Evolutionary conservation across 1,284 basidiomycete species (phyloP).

Genomic region (Tremellales sp.): DNA sequence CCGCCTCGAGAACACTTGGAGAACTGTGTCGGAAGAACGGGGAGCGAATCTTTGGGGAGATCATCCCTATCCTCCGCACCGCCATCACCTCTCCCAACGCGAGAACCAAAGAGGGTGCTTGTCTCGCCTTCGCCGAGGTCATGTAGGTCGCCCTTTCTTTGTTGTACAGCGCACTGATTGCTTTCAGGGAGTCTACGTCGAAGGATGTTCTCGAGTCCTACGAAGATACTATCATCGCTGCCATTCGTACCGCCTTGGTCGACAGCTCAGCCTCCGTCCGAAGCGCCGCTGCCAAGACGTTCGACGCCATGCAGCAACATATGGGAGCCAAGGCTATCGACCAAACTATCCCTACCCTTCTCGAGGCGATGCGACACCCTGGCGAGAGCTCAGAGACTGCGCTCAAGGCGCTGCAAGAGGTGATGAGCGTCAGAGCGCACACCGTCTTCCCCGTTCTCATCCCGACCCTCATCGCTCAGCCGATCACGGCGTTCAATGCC

Average conservation of each 20-base stretch:
- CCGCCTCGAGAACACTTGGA: constrained; percentile 74
- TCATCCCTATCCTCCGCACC: constrained; percentile 69
- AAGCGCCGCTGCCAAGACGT: constrained; percentile 85
- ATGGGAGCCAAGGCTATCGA: constrained; percentile 86
- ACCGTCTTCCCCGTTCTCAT: constrained; percentile 98
- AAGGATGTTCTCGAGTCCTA: constrained; percentile 84
- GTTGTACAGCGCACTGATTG: not conserved
- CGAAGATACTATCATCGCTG: constrained; percentile 82
- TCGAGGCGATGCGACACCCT: constrained; percentile 87
- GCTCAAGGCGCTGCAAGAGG: constrained; percentile 81
- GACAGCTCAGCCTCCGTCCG: constrained; percentile 86
- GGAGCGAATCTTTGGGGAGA: constrained; percentile 82
- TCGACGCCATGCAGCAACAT: constrained; percentile 88
- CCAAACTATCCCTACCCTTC: constrained; percentile 89
- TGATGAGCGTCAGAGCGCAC: constrained; percentile 85
- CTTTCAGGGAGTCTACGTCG: constrained; percentile 69
- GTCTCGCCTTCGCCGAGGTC: constrained; percentile 80
- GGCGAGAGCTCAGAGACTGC: constrained; percentile 93
- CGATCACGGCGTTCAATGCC: constrained; percentile 96
- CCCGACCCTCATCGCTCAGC: constrained; percentile 82
- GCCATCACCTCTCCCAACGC: constrained; percentile 68
- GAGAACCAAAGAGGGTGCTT: constrained; percentile 80
- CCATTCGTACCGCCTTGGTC: constrained; percentile 80
- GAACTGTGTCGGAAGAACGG: constrained; percentile 96
- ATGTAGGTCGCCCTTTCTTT: constrained; percentile 56